Evolutionary conservation across 768 basidiomycete genomes (phyloP), one percentile per base, ranked within the genome.

Genomic region (Lentinula boryana): DNA sequence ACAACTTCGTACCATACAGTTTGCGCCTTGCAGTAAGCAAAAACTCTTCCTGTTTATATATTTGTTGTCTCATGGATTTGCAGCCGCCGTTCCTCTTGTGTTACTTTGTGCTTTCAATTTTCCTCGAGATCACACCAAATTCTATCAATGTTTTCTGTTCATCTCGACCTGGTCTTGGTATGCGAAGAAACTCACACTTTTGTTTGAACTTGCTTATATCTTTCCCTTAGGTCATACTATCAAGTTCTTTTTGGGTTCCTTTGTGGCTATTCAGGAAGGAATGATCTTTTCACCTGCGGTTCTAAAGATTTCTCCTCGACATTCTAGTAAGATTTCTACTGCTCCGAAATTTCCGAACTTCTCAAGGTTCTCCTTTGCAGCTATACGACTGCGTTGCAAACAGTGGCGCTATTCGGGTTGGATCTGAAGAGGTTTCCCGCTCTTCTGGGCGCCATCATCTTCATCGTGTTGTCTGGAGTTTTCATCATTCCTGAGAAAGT

Each of bases 391-490:
- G 80, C 78, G 3, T 69, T 87, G 5, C 86, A 85, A 73, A 87
- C 86, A 1, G 84, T 91, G 48, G 87, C 83, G 1, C 72, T 91
- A 10, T 91, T 91, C 64, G 88, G 88, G 21, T 69, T 91, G 60
- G 83, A 84, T 66, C 68, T 87, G 64, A 82, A 87, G 61, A 79
- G 88, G 35, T 75, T 88, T 52, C 79, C 88, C n/a, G 88, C 87
- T 5, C 76, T 83, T 56, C 63, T 86, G 27, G 87, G 87, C 12
- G 70, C 84, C 1, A 58, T 80, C 13, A 65, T 74, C 6, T 89
- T 87, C 71, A 82, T 86, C 62, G 66, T 82, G 53, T 66, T 84
- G 84, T 81, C 57, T 18, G 31, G 33, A 38, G 68, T 71, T 51
- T 62, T 76, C 4, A 72, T 80, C 65, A 74, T 79, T 59, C 79